Conservation (phyloP, 352 stramenopile species). For the Aphanomyces euteiches region DNA sequence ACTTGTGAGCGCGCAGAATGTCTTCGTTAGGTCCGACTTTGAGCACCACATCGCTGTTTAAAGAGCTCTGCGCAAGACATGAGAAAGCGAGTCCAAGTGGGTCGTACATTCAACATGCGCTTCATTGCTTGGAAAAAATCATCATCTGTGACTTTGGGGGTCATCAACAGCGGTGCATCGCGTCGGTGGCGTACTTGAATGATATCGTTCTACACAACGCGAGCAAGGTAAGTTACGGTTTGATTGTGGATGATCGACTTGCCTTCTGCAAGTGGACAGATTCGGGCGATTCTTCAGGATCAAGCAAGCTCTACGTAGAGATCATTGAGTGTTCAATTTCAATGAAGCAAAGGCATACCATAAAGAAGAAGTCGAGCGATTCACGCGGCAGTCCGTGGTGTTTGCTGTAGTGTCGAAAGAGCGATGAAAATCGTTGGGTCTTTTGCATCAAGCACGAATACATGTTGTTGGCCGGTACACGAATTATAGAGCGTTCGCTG, state of each 20-base stretch:
- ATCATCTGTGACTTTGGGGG: conserved; percentile 60
- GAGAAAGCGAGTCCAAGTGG: background rate
- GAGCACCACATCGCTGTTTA: conserved; percentile 65
- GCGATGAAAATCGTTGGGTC: conserved; percentile 95
- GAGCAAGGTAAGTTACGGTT: background rate
- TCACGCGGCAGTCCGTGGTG: conserved; percentile 96
- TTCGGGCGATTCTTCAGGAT: conserved; percentile 79
- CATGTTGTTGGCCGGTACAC: conserved; percentile 82
- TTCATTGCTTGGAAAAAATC: conserved; percentile 74
- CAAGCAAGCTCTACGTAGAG: conserved; percentile 55
- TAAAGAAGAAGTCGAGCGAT: conserved; percentile 97
- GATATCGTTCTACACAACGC: conserved; percentile 64
- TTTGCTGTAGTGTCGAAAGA: conserved; percentile 98
- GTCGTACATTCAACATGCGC: conserved; percentile 55
- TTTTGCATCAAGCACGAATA: conserved; percentile 97
- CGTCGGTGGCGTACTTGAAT: conserved; percentile 70
- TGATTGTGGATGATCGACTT: background rate
- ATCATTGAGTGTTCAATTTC: background rate
- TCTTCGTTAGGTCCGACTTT: conserved; percentile 64
- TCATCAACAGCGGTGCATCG: conserved; percentile 37
- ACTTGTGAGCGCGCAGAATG: conserved; percentile 56
- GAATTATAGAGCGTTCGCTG: conserved; percentile 78
- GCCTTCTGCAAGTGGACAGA: conserved; percentile 83
- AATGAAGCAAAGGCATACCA: conserved; percentile 38
- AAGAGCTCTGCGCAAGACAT: conserved; percentile 40